Evolutionary conservation across 2,329 filamentous ascomycete genomes (phyloP), one percentile per base, ranked within the genome.

Genomic region (Alternaria incomplexa): DNA sequence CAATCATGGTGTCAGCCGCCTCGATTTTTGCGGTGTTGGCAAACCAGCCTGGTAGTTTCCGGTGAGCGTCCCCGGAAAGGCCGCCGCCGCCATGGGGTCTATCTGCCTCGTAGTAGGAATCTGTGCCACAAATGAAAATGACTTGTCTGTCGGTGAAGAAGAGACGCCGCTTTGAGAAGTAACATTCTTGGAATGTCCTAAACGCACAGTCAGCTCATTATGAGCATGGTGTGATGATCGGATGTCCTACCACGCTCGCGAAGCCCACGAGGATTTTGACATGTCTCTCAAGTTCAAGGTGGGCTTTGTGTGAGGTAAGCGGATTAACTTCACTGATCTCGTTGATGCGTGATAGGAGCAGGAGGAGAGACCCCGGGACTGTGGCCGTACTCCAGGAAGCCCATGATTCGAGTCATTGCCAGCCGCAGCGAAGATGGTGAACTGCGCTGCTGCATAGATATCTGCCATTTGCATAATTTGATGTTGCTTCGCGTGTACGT

Each of bases 221-320:
- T 40, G 36, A 40, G 36, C n/a, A 40, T 40, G 36, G 36, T 40
- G 36, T 40, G 36, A 40, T 40, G 36, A 40, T 1, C n/a, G 36
- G 36, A 40, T 1, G 36, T 40, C 36, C 4, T 40, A 40, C 36
- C 36, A 40, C 36, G 36, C 36, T 40, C 36, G 36, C 36, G 36
- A 40, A 40, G 36, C 36, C 36, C 36, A 40, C 36, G 36, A 40
- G 2, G 36, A 40, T 40, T 2, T 1, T 40, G 36, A 1, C 36
- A 40, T 1, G 0, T 40, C 2, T 40, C 36, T 0, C 0, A 40
- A 1, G 36, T 40, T 40, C 36, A 0, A 40, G 36, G 0, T n/a
- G 36, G 36, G 36, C 0, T 0, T 40, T 40, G 36, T 40, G 1
- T 40, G 36, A 40, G 36, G 36, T 40, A 40, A 40, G 2, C 2